These are phyloP conservation scores for Myriosclerotinia duriaeana DNA, from an alignment of 2,329 filamentous ascomycete genomes.

Conservation along the genomic window DNA sequence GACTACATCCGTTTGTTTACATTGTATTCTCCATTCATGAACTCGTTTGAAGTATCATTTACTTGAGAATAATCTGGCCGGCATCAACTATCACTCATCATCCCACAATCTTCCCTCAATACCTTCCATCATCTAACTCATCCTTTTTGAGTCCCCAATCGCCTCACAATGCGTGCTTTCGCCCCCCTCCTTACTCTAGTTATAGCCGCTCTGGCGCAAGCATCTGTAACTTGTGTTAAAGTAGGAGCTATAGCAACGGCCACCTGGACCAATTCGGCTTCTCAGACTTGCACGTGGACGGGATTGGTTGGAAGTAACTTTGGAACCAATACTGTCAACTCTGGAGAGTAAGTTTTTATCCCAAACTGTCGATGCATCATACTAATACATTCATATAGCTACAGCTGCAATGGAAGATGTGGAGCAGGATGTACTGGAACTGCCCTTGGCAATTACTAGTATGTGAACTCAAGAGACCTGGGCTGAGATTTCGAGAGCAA, in stretches of 20 bases:
- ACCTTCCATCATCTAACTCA: not conserved
- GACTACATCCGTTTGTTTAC: too few relatives aligned
- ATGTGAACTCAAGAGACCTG: constrained; percentile 1
- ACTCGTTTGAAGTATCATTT: too few relatives aligned
- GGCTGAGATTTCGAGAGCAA: not conserved
- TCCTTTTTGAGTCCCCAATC: not conserved
- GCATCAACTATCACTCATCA: too few relatives aligned
- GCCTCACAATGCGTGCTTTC: not conserved
- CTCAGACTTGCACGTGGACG: constrained; percentile 46
- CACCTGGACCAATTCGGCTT: constrained; percentile 48
- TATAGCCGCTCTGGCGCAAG: not conserved
- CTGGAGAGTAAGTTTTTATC: constrained; percentile 46
- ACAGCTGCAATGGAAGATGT: constrained; percentile 51
- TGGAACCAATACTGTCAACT: constrained; percentile 43
- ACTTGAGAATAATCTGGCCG: not conserved
- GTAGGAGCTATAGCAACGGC: constrained; percentile 47
- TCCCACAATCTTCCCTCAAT: not conserved
- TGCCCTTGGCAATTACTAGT: constrained; percentile 48
- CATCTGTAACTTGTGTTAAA: constrained; percentile 44
- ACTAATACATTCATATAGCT: constrained; percentile 40
- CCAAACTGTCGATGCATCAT: not conserved
- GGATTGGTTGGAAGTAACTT: constrained; percentile 51
- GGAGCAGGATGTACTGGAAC: constrained; percentile 48
- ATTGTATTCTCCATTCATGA: too few relatives aligned
- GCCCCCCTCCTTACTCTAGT: not conserved